Percentiles rank a stretch among this genome's conserved stretches.
Evolutionary conservation across 768 basidiomycete genomes (phyloP).

Genomic region (Russula sp.): DNA sequence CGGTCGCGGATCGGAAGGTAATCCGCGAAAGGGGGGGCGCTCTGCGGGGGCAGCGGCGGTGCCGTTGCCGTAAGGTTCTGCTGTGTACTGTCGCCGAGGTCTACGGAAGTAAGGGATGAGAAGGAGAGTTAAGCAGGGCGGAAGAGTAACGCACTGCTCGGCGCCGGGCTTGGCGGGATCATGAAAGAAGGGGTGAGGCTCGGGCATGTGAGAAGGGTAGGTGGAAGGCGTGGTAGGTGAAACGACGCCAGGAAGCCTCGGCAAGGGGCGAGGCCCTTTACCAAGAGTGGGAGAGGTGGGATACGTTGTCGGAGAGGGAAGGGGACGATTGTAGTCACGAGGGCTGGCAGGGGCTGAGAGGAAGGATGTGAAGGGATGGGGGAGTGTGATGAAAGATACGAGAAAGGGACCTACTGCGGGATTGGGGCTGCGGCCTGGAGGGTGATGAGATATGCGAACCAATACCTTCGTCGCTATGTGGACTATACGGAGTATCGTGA

Average conservation of each 20-base stretch:
- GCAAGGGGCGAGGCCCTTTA: slow-evolving; percentile 22
- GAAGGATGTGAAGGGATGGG: not conserved
- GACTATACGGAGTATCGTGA: slow-evolving; percentile 21
- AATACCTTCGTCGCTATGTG: slow-evolving; percentile 23
- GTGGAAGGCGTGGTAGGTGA: slow-evolving; percentile 13
- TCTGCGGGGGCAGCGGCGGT: slow-evolving; percentile 1
- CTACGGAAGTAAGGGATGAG: not conserved
- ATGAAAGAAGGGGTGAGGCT: slow-evolving; percentile 12
- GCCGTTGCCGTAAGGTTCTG: slow-evolving; percentile 10
- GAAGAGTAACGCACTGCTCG: slow-evolving; percentile 17
- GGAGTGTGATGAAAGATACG: not conserved
- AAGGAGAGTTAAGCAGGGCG: not conserved
- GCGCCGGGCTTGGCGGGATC: slow-evolving; percentile 7
- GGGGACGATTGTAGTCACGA: slow-evolving; percentile 15
- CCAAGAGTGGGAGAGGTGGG: slow-evolving; percentile 20
- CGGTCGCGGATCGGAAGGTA: slow-evolving; percentile 22
- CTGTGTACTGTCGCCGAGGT: slow-evolving; percentile 9
- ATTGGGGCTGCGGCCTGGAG: slow-evolving; percentile 2
- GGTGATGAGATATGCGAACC: slow-evolving; percentile 5
- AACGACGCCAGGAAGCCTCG: slow-evolving; percentile 13
- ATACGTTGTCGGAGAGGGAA: slow-evolving; percentile 19
- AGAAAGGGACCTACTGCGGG: slow-evolving; percentile 2
- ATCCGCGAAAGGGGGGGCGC: slow-evolving; percentile 8
- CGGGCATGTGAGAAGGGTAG: slow-evolving; percentile 23
- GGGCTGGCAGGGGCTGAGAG: slow-evolving; percentile 16